Evolutionary conservation across 208 protist species (phyloP).

Genomic region (Leishmania lainsoni): DNA sequence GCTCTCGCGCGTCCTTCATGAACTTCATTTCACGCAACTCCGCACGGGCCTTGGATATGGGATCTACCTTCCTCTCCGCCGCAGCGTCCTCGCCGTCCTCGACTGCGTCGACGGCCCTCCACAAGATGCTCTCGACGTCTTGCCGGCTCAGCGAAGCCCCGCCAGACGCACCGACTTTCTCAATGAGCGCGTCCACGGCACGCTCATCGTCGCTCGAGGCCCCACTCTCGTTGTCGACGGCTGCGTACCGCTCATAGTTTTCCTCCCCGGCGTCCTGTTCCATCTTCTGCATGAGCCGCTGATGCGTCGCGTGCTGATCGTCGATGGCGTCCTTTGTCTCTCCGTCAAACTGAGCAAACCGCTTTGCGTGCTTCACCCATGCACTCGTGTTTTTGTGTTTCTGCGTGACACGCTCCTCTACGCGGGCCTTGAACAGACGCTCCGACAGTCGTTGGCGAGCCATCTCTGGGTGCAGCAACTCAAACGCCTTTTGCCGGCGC

Average conservation of each 20-base stretch:
- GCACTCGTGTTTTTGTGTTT: conserved; percentile 93
- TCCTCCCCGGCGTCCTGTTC: conserved; percentile 86
- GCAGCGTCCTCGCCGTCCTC: conserved; percentile 13
- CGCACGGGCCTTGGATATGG: conserved; percentile 64
- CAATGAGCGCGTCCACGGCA: conserved; percentile 81
- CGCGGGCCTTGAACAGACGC: conserved; percentile 79
- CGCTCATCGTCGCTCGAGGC: conserved; percentile 78
- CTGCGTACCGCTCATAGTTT: conserved; percentile 60
- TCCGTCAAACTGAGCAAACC: conserved; percentile 76
- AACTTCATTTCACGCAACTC: conserved; percentile 85
- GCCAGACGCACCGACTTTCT: conserved; percentile 21
- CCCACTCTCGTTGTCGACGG: conserved; percentile 42
- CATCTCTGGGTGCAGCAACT: conserved; percentile 87
- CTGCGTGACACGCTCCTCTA: conserved; percentile 89
- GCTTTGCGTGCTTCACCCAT: conserved; percentile 91
- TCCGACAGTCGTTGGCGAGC: conserved; percentile 74
- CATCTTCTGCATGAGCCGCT: conserved; percentile 90
- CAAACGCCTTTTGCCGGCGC: conserved; percentile 77
- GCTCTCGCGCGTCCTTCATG: conserved; percentile 80
- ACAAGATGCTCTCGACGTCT: conserved; percentile 52
- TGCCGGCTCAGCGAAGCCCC: conserved; percentile 16
- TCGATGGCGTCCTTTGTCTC: conserved; percentile 88
- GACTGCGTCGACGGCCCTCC: conserved; percentile 33
- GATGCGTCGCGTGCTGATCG: conserved; percentile 83
- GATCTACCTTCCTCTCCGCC: conserved; percentile 22